Base-by-base conservation (phyloP, 768 basidiomycete species). In the Lentinula aciculospora region DNA sequence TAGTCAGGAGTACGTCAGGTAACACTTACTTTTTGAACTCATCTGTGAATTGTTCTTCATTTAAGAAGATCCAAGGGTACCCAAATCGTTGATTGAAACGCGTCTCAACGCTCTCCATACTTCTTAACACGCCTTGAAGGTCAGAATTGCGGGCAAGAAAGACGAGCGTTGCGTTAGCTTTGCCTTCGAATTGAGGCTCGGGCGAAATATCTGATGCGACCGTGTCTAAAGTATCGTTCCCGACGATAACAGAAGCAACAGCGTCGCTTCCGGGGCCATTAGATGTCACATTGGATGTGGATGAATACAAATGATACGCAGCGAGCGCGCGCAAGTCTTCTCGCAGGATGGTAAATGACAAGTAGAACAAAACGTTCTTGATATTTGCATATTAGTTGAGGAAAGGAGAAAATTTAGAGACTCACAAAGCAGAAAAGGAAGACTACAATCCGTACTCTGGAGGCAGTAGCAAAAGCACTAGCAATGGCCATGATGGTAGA, bases 61-160 rank as follows among this genome's bases (percentile, higher is more conserved):
- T 86, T 37, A 88, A 68, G 63, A 88, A 79, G 12, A 84, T 77
- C 71, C 81, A 87, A 4, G 84, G 82, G 62, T 88, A 88, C 37
- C 76, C 69, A 60, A 71, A 82, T 62, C 76, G 76, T 39, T 74
- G 68, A 65, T 88, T 88, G 63, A 86, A 87, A 17, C 77, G 70
- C 42, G 78, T 73, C 59, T 88, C 85, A 40, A 86, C 68, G 59
- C 78, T 75, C 62, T 79, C 76, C 50, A 86, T 79, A 47, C 77
- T 80, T 36, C 69, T 66, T 28, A 81, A 62, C 32, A 82, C 76
- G 4, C 73, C 73, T 2, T 68, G 57, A 15, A 83, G 54, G 55
- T 83, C 81, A 19, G 64, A 68, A 63, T 82, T 81, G 13, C 79
- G 70, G 1, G 76, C 81, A 10, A 87, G 71, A 45, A 85, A 75